Conservation (phyloP, 176 grass and related monocot genomes). For the Sorghum bicolor region Sorghum_bicolor_NCBIv3 NC_012878.2:48993001-48993500, state of each 20-base stretch:
- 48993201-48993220: not conserved
- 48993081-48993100: not conserved
- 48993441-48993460: not conserved
- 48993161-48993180: constrained; percentile 21
- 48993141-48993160: constrained; percentile 30
- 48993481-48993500: not conserved
- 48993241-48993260: constrained; percentile 15
- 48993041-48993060: constrained; percentile 8
- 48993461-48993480: not conserved
- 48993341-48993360: constrained; percentile 1
- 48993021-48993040: constrained; percentile 2
- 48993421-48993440: constrained; percentile 1
- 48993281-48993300: constrained; percentile 75
- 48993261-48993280: constrained; percentile 58
- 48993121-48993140: not conserved
- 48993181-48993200: not conserved
- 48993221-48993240: constrained; percentile 42
- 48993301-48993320: constrained; percentile 48
- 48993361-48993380: not conserved
- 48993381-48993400: not conserved
- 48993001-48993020: not conserved
- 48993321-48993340: constrained; percentile 54
- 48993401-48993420: not conserved
- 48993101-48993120: too few species aligned
- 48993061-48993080: not conserved